Percentiles rank a stretch among this genome's conserved stretches.
Evolutionary conservation across 2,329 filamentous ascomycete species (phyloP).

Genomic region (Cryphonectria naterciae): DNA sequence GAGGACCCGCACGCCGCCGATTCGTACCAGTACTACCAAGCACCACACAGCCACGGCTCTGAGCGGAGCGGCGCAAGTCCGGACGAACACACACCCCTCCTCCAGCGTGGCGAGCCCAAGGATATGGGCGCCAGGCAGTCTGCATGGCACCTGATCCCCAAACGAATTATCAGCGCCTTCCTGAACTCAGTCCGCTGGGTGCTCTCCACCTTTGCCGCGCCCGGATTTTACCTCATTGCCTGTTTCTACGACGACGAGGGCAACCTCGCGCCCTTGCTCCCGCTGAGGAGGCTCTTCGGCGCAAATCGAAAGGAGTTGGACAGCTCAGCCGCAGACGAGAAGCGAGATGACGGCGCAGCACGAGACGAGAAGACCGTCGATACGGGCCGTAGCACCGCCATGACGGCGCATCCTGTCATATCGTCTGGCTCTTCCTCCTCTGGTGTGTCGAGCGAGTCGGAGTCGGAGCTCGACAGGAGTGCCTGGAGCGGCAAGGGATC

Average conservation of each 20-base stretch:
- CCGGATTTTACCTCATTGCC: slow-evolving; percentile 80
- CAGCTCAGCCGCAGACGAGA: slow-evolving; percentile 53
- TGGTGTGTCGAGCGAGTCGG: slow-evolving; percentile 71
- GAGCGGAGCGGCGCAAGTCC: slow-evolving; percentile 35
- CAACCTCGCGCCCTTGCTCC: slow-evolving; percentile 76
- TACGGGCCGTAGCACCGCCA: slow-evolving; percentile 29
- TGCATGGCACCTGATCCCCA: slow-evolving; percentile 63
- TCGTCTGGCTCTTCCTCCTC: slow-evolving; percentile 63
- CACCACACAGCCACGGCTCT: slow-evolving; percentile 32
- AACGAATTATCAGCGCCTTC: slow-evolving; percentile 72
- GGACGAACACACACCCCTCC: slow-evolving; percentile 73
- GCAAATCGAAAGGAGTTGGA: slow-evolving; percentile 46
- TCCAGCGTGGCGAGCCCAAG: slow-evolving; percentile 46
- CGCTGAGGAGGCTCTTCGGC: slow-evolving; percentile 68
- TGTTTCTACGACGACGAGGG: slow-evolving; percentile 83
- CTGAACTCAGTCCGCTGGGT: slow-evolving; percentile 79
- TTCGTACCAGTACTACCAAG: slow-evolving; percentile 43
- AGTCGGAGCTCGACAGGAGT: slow-evolving; percentile 56
- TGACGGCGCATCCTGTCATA: slow-evolving; percentile 33
- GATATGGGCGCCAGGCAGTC: slow-evolving; percentile 43
- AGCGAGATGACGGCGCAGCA: slow-evolving; percentile 36
- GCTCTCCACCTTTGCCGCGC: slow-evolving; percentile 76
- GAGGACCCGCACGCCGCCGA: slow-evolving; percentile 41
- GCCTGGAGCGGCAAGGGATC: slow-evolving; percentile 37
- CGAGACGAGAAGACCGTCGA: slow-evolving; percentile 29